A percentile compares a stretch with the other conserved stretches of the same genome.
These are phyloP conservation scores for Atkinsonella hypoxylon DNA, from an alignment of 2,329 filamentous ascomycete genomes.

Conservation along the genomic window DNA sequence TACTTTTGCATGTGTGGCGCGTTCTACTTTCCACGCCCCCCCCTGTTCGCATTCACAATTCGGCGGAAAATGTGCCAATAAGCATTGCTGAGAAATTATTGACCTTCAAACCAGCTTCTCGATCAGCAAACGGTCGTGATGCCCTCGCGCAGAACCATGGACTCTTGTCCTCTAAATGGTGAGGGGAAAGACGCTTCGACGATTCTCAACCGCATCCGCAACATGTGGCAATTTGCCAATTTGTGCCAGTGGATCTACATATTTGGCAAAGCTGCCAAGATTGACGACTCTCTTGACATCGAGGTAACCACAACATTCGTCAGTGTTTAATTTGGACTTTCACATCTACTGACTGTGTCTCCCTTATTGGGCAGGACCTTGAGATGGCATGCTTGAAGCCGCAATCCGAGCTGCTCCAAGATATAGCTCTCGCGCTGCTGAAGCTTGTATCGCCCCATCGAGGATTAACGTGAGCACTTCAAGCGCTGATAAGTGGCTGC, in stretches of 20 bases:
- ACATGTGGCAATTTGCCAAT: constrained; percentile 93
- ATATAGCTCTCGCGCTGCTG: constrained; percentile 76
- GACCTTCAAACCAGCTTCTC: neutral
- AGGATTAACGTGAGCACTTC: constrained; percentile 64
- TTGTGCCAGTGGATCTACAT: constrained; percentile 87
- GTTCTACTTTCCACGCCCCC: neutral
- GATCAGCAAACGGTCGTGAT: constrained; percentile 3
- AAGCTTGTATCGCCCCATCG: constrained; percentile 93
- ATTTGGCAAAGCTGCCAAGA: constrained; percentile 81
- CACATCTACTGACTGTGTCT: neutral
- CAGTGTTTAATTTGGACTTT: neutral
- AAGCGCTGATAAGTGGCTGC: neutral
- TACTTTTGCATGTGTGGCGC: neutral
- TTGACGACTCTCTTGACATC: constrained; percentile 78
- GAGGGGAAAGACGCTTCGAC: neutral
- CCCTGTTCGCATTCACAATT: neutral
- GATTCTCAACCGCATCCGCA: constrained; percentile 59
- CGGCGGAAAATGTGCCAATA: neutral
- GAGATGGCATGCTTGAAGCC: constrained; percentile 81
- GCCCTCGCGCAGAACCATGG: constrained; percentile 7
- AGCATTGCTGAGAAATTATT: neutral
- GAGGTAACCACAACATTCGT: constrained; percentile 47
- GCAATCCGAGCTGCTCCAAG: constrained; percentile 59
- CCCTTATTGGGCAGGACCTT: constrained; percentile 50
- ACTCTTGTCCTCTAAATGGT: constrained; percentile 1